Evolutionary conservation across 192 early-diverging fungal genomes (phyloP).

Genomic region (Umbelopsis sp.): DNA sequence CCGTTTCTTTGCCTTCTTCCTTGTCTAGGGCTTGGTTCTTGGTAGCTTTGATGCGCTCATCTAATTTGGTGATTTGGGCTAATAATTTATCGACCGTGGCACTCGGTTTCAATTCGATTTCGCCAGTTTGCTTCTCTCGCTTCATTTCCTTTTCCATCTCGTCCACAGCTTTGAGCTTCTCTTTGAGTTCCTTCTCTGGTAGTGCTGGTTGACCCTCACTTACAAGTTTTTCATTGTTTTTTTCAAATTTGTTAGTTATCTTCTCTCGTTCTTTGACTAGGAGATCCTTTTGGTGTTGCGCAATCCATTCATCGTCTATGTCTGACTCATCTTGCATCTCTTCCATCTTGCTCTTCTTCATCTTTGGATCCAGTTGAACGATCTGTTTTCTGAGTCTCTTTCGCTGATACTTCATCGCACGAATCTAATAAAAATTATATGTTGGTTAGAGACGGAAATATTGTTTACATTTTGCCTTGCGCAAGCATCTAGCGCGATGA

Average conservation of each 20-base stretch:
- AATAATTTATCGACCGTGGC: conserved; percentile 72
- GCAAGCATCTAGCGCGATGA: no score
- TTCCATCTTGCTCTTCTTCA: conserved; percentile 77
- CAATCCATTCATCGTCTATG: conserved; percentile 80
- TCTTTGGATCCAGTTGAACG: conserved; percentile 69
- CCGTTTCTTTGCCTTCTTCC: conserved; percentile 97
- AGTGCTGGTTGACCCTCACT: conserved; percentile 58
- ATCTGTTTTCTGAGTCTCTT: conserved; percentile 70
- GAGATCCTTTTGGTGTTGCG: conserved; percentile 52
- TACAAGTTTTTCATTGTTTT: conserved; percentile 82
- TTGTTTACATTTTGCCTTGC: no score
- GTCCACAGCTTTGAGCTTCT: conserved; percentile 53
- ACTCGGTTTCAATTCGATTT: conserved; percentile 47
- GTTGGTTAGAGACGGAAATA: background rate
- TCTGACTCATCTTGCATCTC: conserved; percentile 71
- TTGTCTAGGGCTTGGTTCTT: conserved; percentile 83
- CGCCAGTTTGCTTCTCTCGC: conserved; percentile 49
- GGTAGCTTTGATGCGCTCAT: conserved; percentile 71
- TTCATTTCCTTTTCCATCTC: conserved; percentile 47
- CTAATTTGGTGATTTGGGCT: conserved; percentile 69
- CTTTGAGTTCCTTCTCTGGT: conserved; percentile 52
- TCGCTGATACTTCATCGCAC: conserved; percentile 86
- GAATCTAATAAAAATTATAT: conserved; percentile 51
- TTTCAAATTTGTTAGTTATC: conserved; percentile 61
- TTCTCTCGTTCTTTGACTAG: conserved; percentile 79